Percentiles rank a stretch among this genome's conserved stretches.
Evolutionary conservation across 164 flowering plant genomes (phyloP).

Genomic region (Buxus sempervirens): DNA sequence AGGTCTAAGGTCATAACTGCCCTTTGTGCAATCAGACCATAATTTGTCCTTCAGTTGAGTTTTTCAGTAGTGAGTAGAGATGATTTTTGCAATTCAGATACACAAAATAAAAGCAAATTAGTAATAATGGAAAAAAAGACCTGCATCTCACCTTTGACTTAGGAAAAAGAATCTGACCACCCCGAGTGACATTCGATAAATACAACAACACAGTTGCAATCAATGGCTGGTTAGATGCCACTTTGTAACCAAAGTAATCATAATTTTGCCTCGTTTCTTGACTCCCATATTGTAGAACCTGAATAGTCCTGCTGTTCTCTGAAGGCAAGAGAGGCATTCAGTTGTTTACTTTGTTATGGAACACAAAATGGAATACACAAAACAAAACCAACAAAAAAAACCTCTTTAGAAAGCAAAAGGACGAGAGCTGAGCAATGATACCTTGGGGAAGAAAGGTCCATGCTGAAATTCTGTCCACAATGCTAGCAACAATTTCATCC

Average conservation of each 20-base stretch:
- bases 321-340: conserved; percentile 11
- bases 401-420: not conserved
- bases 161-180: conserved; percentile 72
- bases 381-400: not conserved
- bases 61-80: no score
- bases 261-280: conserved; percentile 38
- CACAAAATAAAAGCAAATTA: not conserved
- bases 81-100: no score
- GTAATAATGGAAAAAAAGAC: not conserved
- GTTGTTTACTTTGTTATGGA: not conserved
- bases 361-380: not conserved
- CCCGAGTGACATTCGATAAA: conserved; percentile 63
- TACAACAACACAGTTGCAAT: conserved; percentile 71
- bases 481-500: conserved; percentile 56
- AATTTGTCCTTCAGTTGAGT: conserved; percentile 27
- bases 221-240: conserved; percentile 30
- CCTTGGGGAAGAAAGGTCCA: conserved; percentile 93
- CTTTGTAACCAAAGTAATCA: conserved; percentile 38
- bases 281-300: conserved; percentile 41
- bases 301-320: conserved; percentile 57
- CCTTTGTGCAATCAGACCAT: conserved; percentile 52
- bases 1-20: conserved; percentile 43
- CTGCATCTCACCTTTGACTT: conserved; percentile 51
- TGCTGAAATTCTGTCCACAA: no score
- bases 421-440: conserved; percentile 18